Evolutionary conservation across 106 monocot genomes (phyloP), one percentile per base, ranked within the genome.

Genomic region (Phalaenopsis aphrodite): DNA sequence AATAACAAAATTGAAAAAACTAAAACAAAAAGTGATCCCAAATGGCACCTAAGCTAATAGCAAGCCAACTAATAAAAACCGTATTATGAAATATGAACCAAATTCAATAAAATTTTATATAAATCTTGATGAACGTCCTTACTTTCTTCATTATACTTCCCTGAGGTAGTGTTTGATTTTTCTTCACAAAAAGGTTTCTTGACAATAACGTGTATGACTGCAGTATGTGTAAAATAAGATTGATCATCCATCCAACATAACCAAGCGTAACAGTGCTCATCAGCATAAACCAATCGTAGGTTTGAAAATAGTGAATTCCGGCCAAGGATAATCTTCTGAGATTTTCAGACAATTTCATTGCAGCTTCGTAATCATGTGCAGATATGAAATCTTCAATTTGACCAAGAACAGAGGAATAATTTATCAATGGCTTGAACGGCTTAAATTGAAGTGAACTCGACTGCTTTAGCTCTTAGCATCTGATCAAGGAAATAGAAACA

Each of bases 261-360:
- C 96, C 96, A 90, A 96, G 91, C 78, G 84, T 93, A 81, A 93
- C 78, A 55, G 80, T 84, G 6, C 90, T 85, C 96, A 96, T 96
- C 72, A 96, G 79, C 91, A 90, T 90, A 41, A 91, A 84, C 96
- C 96, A 96, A 84, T 93, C 96, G 80, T 96, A 96, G 58, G 96
- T 96, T 87, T 93, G 96, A 77, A 93, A 96, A 87, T 96, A 96
- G 85, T 96, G 90, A 65, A 96, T 84, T 14, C 96, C 96, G 72
- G 81, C 77, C 72, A 96, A 79, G 67, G 96, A 83, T 76, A 93
- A 64, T 61, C 82, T 87, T 82, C 93, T 82, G 16, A 96, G 88
- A 78, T 82, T 84, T 82, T 90, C 84, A 8, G 87, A 85, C 5
- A 81, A 80, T 74, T 85, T 75, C 83, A 93, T 79, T 69, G 96